A percentile compares a stretch with the other conserved stretches of the same genome.
Conservation (phyloP, 2,329 filamentous ascomycete genomes). For the Neofusicoccum ribis region DNA sequence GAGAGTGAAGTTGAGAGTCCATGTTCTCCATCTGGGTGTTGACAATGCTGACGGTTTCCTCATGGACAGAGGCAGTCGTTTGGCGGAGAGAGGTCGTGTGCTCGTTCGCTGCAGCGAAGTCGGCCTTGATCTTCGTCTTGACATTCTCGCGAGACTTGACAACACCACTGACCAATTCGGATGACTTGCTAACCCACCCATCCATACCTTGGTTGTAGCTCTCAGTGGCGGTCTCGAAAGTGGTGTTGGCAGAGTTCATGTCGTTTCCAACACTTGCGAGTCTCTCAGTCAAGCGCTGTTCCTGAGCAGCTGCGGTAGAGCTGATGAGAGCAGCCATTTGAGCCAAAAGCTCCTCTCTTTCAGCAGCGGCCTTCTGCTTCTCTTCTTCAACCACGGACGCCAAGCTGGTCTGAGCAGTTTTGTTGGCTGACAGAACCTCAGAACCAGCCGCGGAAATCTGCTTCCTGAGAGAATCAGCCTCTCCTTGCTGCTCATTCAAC, state of each 20-base stretch:
- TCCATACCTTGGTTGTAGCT: conserved; percentile 73
- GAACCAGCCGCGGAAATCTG: conserved; percentile 72
- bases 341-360: conserved; percentile 70
- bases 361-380: conserved; percentile 67
- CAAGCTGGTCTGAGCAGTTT: conserved; percentile 65
- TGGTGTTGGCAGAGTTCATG: conserved; percentile 63
- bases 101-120: conserved; percentile 80
- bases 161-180: conserved; percentile 68
- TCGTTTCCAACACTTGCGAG: conserved; percentile 64
- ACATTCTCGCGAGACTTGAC: conserved; percentile 72
- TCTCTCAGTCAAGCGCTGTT: conserved; percentile 66
- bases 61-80: conserved; percentile 83
- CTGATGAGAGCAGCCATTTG: conserved; percentile 80
- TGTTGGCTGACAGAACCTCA: conserved; percentile 67
- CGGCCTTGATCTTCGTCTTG: conserved; percentile 79
- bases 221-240: conserved; percentile 65
- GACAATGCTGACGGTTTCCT: conserved; percentile 85
- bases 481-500: conserved; percentile 72
- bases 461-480: conserved; percentile 70
- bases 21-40: conserved; percentile 87
- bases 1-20: conserved; percentile 80
- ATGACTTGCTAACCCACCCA: conserved; percentile 69
- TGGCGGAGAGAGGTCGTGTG: conserved; percentile 81
- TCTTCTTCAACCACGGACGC: conserved; percentile 74
- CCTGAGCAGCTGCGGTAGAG: conserved; percentile 71